Evolutionary conservation across 2,329 filamentous ascomycete genomes (phyloP), one percentile per base, ranked within the genome.

Genomic region (Saccharata proteae): DNA sequence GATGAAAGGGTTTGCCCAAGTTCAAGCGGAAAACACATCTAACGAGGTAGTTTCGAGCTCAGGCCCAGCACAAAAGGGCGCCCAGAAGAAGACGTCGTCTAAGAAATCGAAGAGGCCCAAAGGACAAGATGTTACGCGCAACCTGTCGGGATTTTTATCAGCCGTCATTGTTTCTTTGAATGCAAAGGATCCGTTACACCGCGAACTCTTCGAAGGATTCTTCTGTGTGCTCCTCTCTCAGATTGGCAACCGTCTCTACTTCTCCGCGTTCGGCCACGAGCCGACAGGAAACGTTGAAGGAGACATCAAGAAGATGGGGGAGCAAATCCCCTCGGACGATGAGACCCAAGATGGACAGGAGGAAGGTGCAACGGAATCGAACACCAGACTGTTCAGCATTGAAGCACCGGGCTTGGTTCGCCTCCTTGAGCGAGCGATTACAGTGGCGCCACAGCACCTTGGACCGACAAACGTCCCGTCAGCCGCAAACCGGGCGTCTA

Each of bases 191-290:
- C 34, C 43, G 4, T 23, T 46, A 8, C 58, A 64, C 23, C 50
- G 51, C 17, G 42, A 53, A 13, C 38, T 65, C 1, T 62, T 62
- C 31, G 61, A 64, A 43, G 59, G 58, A 3, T 55, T 61, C 19
- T 43, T 55, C 2, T 64, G 54, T 32, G 40, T 55, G 10, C 36
- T 62, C 1, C 43, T 64, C 3, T 49, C 60, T 15, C 51, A 49
- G 13, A 43, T 60, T 1, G 59, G 59, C 4, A 45, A 48, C 13
- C 45, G 46, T 1, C 42, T 64, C 3, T 62, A 54, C 34, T 47
- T 52, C 25, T 49, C 47, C 23, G 53, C 52, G 0, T 62, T 65
- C 32, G 54, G 52, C 4, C 45, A 42, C 19, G 35, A 49, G 27
- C 48, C 47, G 4, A 40, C 40, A 22, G 35, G 37, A 2, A 46